Evolutionary conservation across 2,329 filamentous ascomycete species (phyloP), one percentile per base, ranked within the genome.

Genomic region (Phyllosticta citribraziliensis): DNA sequence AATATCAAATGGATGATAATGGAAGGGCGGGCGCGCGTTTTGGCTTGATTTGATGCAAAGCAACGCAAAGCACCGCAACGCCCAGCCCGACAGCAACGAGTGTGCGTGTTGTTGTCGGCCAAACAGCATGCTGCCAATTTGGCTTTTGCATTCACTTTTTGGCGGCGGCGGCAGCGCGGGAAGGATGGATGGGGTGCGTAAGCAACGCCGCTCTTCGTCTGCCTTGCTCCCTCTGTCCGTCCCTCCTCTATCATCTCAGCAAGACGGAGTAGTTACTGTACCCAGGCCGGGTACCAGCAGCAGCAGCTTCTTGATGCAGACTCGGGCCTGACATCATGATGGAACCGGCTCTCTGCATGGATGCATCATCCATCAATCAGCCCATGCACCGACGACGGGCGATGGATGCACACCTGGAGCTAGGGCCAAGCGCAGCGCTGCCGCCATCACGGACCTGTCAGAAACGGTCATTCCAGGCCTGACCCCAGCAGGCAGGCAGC

Each of bases 321-420:
- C 53, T 51, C 54, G 55, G 22, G 55, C 63, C 60, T 64, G 60
- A 64, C 60, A 62, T 62, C 60, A 62, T 55, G 62, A 60, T 55
- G 55, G 59, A 58, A 63, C 55, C 56, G 55, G 59, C 40, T 60
- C 60, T 60, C 63, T 40, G 33, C 27, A 30, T 30, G 27, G 27
- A 30, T 30, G 22, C 22, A 22, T 22, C 22, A 30, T 30, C 6
- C 60, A 64, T 64, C 63, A 62, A 64, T 64, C 63, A 62, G 63
- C 63, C 60, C 63, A 64, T 64, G 60, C 27, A 52, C 54, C 51
- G 22, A 22, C 51, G 22, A 22, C 22, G 22, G 22, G 22, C 22
- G 22, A 22, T 22, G 22, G 22, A 22, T 22, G 22, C 22, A 33
- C 35, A 51, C 57, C 55, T 22, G 22, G 56, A 52, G 24, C 24